Base-by-base conservation (phyloP, 1,139 yeast genomes). In the Geotrichum siamense region DNA sequence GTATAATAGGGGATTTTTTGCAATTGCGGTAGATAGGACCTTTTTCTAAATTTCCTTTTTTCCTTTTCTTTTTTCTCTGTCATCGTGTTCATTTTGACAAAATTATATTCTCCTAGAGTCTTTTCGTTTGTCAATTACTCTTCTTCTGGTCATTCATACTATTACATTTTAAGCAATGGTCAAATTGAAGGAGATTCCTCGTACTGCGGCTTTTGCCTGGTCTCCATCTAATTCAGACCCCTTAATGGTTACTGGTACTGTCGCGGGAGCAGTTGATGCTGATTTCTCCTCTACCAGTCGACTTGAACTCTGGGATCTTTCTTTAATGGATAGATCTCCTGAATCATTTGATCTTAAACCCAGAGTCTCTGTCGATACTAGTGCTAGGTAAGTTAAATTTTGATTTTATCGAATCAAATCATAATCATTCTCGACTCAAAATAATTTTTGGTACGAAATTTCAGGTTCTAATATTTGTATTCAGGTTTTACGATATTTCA, bases 121-220 rank as follows among this genome's bases (percentile, higher is more conserved):
- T n/a, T 8, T 8, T 6, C 17, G 8, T 28, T 28, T 28, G 32
- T 28, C 8, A 8, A 8, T 28, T n/a, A 28, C 32, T 23, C 10
- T 10, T 8, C 26, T 19, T 19, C 22, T 32, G 25, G 9, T 13
- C 22, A 9, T 19, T 16, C 20, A 21, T 9, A 10, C 23, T 19
- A 16, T 21, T 16, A 13, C 19, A 28, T 10, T n/a, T 16, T 28
- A 29, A 44, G 33, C 30, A 30, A 83, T 83, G 94, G 93, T 86
- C 55, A 86, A 85, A 66, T 73, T 91, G 56, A 77, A 78, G 63
- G 96, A 87, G 64, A 79, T 86, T 58, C 73, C 78, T 53, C 75
- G 89, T 55, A 85, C 96, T 15, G 87, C 96, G 39, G 81, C 95
- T 29, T 86, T 91, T 66, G 94, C 97, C 41, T 91, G 97, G 97